Evolutionary conservation across 371 early-diverging fungal species (phyloP).

Genomic region (Lichtheimia ramosa): DNA sequence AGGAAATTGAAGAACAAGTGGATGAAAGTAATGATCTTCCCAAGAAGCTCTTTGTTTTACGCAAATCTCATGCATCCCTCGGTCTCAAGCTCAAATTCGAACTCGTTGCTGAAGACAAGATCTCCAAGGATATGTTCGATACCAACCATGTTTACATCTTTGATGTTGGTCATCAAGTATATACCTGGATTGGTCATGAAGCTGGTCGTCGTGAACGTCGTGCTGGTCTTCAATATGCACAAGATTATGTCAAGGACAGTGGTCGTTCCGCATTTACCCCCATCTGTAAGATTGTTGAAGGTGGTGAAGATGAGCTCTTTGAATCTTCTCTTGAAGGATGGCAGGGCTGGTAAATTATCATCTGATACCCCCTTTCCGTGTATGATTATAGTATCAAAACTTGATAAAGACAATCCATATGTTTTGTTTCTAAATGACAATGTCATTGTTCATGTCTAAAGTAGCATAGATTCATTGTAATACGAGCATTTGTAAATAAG

Average conservation of each 20-base stretch:
- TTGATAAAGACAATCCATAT: no score
- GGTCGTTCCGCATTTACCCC: slow-evolving; percentile 59
- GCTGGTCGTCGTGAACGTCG: slow-evolving; percentile 62
- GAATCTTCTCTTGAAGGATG: slow-evolving; percentile 49
- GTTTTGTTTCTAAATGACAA: no score
- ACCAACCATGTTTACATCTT: slow-evolving; percentile 62
- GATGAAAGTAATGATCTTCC: slow-evolving; percentile 28
- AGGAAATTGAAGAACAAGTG: slow-evolving; percentile 38
- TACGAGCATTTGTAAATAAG: no score
- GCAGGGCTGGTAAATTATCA: slow-evolving; percentile 45
- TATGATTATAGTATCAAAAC: no score
- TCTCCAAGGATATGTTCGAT: slow-evolving; percentile 52
- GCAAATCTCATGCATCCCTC: slow-evolving; percentile 33
- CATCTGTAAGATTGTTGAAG: slow-evolving; percentile 70
- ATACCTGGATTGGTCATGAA: slow-evolving; percentile 63
- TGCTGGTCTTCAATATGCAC: slow-evolving; percentile 61
- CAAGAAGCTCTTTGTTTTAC: slow-evolving; percentile 44
- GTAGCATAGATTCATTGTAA: no score
- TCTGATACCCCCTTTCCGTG: no score
- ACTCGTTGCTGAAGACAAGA: slow-evolving; percentile 45
- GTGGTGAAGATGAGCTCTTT: slow-evolving; percentile 62
- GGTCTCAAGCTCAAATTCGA: slow-evolving; percentile 40
- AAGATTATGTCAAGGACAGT: slow-evolving; percentile 55
- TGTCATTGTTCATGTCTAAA: no score
- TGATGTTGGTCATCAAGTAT: slow-evolving; percentile 62